phyloP scores from a whole-genome alignment of 2,329 filamentous ascomycete species.

The Fusarium napiforme region DNA sequence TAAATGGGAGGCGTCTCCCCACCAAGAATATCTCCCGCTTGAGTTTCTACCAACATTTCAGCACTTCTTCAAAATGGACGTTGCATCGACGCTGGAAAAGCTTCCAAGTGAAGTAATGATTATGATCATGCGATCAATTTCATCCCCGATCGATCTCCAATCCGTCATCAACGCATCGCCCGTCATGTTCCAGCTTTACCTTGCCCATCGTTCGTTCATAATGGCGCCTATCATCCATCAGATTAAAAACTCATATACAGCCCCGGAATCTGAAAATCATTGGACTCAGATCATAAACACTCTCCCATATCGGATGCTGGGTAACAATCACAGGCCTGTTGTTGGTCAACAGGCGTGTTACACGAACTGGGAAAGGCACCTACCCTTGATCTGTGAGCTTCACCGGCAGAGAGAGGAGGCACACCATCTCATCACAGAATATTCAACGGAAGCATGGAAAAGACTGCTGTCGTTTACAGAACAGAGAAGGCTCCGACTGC shows the following conservation, averaged over 20 bases:
- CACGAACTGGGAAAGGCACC: not conserved
- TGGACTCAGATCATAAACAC: rapidly evolving
- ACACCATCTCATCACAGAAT: not conserved
- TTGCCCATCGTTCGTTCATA: not conserved
- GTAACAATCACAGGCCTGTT: rapidly evolving
- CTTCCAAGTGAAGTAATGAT: not conserved
- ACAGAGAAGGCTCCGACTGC: not conserved
- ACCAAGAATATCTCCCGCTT: not conserved
- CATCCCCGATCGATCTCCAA: not conserved
- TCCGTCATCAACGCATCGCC: not conserved
- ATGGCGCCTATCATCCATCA: no score
- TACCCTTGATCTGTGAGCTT: not conserved
- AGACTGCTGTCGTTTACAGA: rapidly evolving
- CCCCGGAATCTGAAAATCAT: rapidly evolving
- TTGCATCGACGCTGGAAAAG: rapidly evolving
- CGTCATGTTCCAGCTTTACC: not conserved
- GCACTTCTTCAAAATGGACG: not conserved
- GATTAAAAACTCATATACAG: not conserved
- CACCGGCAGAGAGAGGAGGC: not conserved
- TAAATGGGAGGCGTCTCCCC: not conserved
- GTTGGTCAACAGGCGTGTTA: not conserved
- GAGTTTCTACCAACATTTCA: no score
- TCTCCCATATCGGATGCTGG: not conserved
- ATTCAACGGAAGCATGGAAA: not conserved
- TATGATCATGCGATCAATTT: not conserved